These are phyloP conservation scores for Solanum habrochaites DNA, from an alignment of 257 asterid genomes.

Conservation along the genomic window DNA sequence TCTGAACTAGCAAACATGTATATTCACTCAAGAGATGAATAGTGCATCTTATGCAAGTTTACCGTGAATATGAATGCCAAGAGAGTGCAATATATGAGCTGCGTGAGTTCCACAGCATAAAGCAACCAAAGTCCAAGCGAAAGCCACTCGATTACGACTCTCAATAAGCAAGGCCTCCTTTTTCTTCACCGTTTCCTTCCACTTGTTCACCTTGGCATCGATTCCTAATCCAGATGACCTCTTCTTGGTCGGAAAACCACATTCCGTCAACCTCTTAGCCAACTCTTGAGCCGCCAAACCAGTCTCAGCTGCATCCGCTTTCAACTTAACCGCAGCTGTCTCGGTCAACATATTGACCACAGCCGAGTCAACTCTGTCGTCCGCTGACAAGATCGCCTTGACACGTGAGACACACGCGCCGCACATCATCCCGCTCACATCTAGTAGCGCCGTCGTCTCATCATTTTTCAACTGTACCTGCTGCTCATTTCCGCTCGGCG, in stretches of 20 bases:
- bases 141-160: conserved; percentile 69
- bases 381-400: conserved; percentile 63
- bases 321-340: conserved; percentile 87
- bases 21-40: neutral
- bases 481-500: neutral
- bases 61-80: conserved; percentile 93
- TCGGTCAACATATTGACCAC: conserved; percentile 92
- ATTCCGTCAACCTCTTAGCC: conserved; percentile 54
- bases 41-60: neutral
- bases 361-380: conserved; percentile 73
- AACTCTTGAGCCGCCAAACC: conserved; percentile 39
- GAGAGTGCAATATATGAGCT: conserved; percentile 73
- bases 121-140: conserved; percentile 95
- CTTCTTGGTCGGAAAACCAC: conserved; percentile 79
- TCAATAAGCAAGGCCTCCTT: conserved; percentile 68
- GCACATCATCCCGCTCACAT: conserved; percentile 96
- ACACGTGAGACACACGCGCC: conserved; percentile 93
- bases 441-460: conserved; percentile 44
- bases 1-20: neutral
- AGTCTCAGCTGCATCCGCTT: conserved; percentile 2
- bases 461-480: conserved; percentile 16
- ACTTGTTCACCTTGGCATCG: conserved; percentile 75
- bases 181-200: conserved; percentile 78
- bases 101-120: conserved; percentile 90
- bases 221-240: conserved; percentile 72